A percentile compares a stretch with the other conserved stretches of the same genome.
Evolutionary conservation across 495 filamentous ascomycete genomes (phyloP).

Genomic region (Jackrogersella minutella): DNA sequence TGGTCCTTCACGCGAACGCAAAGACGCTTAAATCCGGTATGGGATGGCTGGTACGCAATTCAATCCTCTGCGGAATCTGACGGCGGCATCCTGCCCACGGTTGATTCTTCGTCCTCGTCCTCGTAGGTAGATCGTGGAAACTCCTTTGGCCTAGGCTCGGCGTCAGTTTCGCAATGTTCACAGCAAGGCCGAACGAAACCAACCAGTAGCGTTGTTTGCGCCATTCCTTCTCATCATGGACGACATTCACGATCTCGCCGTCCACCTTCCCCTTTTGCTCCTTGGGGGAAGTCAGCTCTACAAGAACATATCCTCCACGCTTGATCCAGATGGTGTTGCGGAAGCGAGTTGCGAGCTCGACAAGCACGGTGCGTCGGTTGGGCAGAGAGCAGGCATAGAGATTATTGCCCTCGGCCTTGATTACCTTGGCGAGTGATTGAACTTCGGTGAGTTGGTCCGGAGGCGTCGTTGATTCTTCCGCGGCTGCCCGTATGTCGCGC

Average conservation of each 20-base stretch:
- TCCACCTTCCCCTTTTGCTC: slow-evolving; percentile 79
- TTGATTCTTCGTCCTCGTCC: slow-evolving; percentile 79
- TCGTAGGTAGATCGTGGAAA: slow-evolving; percentile 70
- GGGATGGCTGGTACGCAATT: slow-evolving; percentile 8
- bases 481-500: slow-evolving; percentile 75
- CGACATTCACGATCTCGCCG: slow-evolving; percentile 92
- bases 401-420: slow-evolving; percentile 87
- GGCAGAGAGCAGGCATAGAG: slow-evolving; percentile 77
- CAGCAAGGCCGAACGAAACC: slow-evolving; percentile 35
- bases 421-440: slow-evolving; percentile 76
- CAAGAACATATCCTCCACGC: slow-evolving; percentile 83
- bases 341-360: slow-evolving; percentile 82
- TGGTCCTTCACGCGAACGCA: slow-evolving; percentile 30
- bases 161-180: slow-evolving; percentile 33
- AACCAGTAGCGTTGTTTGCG: slow-evolving; percentile 91
- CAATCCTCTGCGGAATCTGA: slow-evolving; percentile 67
- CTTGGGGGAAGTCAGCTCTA: slow-evolving; percentile 71
- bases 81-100: slow-evolving; percentile 82
- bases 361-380: slow-evolving; percentile 64
- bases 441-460: slow-evolving; percentile 68
- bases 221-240: slow-evolving; percentile 91
- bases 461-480: slow-evolving; percentile 76
- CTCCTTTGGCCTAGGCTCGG: slow-evolving; percentile 72
- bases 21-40: slow-evolving; percentile 29
- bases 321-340: slow-evolving; percentile 92